Evolutionary conservation across 106 monocot species (phyloP).

Genomic region (Platanthera guangdongensis): DNA sequence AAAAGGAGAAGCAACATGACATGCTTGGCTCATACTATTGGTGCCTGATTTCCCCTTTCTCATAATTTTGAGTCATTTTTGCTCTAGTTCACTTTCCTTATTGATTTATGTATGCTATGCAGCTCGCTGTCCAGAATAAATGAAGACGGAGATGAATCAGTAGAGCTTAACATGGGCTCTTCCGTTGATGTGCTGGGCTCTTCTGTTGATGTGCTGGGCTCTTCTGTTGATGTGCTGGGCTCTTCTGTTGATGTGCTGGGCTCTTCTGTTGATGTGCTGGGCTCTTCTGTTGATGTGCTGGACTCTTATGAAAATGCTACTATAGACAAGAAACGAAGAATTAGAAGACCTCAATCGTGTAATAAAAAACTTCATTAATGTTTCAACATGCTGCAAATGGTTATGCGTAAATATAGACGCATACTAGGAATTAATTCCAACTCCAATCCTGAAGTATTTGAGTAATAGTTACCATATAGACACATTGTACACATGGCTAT

Average conservation of each 20-base stretch:
- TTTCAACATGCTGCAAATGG: not conserved
- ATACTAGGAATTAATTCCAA: not conserved
- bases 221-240: conserved; percentile 3
- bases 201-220: not conserved
- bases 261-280: conserved; percentile 1
- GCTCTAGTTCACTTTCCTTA: not conserved
- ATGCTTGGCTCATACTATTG: not conserved
- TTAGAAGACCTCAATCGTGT: conserved; percentile 37
- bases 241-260: conserved; percentile 11
- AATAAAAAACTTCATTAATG: conserved; percentile 19
- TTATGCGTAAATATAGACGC: not conserved
- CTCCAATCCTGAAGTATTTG: not conserved
- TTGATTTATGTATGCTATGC: conserved; percentile 13
- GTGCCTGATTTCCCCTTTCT: not conserved
- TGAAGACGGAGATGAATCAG: conserved; percentile 15
- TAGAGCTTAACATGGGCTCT: conserved; percentile 3
- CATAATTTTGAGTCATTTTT: not conserved
- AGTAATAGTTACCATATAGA: not conserved
- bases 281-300: not conserved
- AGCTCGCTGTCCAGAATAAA: conserved; percentile 11
- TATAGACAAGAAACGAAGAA: conserved; percentile 40
- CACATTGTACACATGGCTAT: not conserved
- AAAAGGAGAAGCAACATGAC: conserved; percentile 11
- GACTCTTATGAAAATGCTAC: conserved; percentile 13
- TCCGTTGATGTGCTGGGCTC: conserved; percentile 6